These are phyloP conservation scores for Fusarium pseudocircinatum DNA, from an alignment of 2,329 filamentous ascomycete species.

Conservation along the genomic window DNA sequence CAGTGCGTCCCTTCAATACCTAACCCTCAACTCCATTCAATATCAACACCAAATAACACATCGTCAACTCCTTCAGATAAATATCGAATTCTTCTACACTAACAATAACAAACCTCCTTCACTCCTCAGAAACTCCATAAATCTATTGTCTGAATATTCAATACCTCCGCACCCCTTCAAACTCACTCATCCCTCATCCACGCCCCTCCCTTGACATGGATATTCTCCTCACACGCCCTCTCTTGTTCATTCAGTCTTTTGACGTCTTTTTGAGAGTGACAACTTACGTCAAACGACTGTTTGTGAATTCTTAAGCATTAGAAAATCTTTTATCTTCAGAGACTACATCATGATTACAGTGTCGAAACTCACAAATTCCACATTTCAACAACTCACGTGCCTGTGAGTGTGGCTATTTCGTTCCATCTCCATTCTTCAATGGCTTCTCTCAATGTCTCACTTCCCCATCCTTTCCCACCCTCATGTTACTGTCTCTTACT, in stretches of 20 bases:
- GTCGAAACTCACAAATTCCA: neutral
- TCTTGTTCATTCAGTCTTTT: neutral
- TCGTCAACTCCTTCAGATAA: constrained; percentile 9
- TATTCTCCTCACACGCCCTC: constrained; percentile 3
- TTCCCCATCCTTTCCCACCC: constrained; percentile 16
- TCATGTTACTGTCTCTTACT: constrained; percentile 23
- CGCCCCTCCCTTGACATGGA: constrained; percentile 27
- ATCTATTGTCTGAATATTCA: constrained; percentile 36
- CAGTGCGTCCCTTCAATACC: constrained; percentile 7
- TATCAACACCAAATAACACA: constrained; percentile 1
- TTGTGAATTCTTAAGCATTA: neutral
- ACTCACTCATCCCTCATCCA: constrained; percentile 21
- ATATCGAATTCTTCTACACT: constrained; percentile 13
- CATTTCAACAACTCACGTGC: constrained; percentile 4
- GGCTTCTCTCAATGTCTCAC: constrained; percentile 31
- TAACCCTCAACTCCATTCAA: constrained; percentile 1
- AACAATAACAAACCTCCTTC: constrained; percentile 14
- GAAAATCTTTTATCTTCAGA: neutral
- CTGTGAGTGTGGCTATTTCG: neutral
- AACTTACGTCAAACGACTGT: neutral
- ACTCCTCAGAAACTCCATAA: constrained; percentile 8
- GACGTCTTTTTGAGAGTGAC: neutral
- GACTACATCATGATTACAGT: neutral
- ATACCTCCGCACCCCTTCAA: constrained; percentile 29
- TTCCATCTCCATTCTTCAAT: constrained; percentile 15